phyloP scores from a whole-genome alignment of 108 stramenopile species.

The Bacterosira constricta region DNA sequence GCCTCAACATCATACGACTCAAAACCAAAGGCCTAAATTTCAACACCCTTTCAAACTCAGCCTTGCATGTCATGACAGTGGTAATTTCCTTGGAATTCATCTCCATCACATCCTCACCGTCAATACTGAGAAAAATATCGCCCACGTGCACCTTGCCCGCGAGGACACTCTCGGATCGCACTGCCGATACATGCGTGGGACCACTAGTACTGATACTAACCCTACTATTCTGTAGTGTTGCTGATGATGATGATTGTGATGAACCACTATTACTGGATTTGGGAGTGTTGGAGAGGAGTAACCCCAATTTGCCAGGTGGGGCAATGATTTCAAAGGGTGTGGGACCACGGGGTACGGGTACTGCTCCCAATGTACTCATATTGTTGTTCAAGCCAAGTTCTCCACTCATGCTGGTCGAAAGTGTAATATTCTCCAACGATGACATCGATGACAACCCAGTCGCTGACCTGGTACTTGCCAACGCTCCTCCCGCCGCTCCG shows the following conservation, averaged over 20 bases:
- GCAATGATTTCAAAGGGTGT: constrained; percentile 39
- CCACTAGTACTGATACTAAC: constrained; percentile 1
- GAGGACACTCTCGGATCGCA: constrained; percentile 33
- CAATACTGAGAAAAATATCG: constrained; percentile 47
- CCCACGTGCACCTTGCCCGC: constrained; percentile 41
- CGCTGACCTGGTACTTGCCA: not conserved
- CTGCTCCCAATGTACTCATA: constrained; percentile 19
- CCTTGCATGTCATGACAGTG: constrained; percentile 52
- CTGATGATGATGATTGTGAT: not conserved
- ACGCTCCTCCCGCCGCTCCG: not conserved
- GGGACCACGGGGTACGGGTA: constrained; percentile 25
- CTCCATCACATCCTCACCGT: constrained; percentile 60
- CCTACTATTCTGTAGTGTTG: not conserved
- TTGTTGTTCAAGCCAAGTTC: constrained; percentile 1
- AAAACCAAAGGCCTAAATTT: constrained; percentile 16
- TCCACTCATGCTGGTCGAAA: too few species aligned
- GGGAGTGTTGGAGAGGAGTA: constrained; percentile 62
- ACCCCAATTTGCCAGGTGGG: constrained; percentile 75
- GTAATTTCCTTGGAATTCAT: constrained; percentile 72
- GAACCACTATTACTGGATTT: not conserved
- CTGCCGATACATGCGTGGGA: constrained; percentile 37
- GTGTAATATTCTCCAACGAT: not conserved
- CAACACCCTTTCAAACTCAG: constrained; percentile 24
- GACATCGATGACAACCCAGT: not conserved
- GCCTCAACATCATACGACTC: not conserved